These are phyloP conservation scores for Populus simonii DNA, from an alignment of 345 rosid species.

Conservation along the genomic window DNA sequence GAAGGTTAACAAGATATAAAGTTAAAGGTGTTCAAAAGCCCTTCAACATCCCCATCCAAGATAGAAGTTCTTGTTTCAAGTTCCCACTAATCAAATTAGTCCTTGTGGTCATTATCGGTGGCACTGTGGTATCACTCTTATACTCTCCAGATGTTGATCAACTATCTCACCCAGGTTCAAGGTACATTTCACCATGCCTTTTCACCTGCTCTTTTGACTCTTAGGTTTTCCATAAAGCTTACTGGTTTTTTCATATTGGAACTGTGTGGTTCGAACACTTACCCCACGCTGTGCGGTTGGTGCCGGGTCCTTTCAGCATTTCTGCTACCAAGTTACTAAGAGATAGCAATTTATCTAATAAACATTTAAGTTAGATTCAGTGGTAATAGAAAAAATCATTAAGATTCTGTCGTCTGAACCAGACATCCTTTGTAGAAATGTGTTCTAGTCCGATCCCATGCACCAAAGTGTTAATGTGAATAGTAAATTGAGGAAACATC, in stretches of 20 bases:
- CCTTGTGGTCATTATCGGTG: conserved; percentile 14
- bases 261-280: neutral
- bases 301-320: neutral
- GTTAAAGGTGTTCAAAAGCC: conserved; percentile 25
- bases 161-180: conserved; percentile 19
- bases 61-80: conserved; percentile 18
- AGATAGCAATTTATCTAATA: too few relatives aligned
- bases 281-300: neutral
- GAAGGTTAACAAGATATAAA: conserved; percentile 19
- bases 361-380: neutral
- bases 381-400: neutral
- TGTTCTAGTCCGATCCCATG: neutral
- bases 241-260: too few relatives aligned
- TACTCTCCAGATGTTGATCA: conserved; percentile 23
- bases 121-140: conserved; percentile 16
- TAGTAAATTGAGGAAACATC: neutral
- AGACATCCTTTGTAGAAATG: neutral
- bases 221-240: neutral
- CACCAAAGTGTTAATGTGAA: neutral
- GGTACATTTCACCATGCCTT: conserved; percentile 10
- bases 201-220: neutral
- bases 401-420: neutral
- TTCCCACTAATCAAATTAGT: conserved; percentile 10
- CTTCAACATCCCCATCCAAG: conserved; percentile 14
- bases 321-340: neutral